A percentile compares a stretch with the other conserved stretches of the same genome.
Evolutionary conservation across 495 filamentous ascomycete genomes (phyloP).

Genomic region (Aspergillus leporis): DNA sequence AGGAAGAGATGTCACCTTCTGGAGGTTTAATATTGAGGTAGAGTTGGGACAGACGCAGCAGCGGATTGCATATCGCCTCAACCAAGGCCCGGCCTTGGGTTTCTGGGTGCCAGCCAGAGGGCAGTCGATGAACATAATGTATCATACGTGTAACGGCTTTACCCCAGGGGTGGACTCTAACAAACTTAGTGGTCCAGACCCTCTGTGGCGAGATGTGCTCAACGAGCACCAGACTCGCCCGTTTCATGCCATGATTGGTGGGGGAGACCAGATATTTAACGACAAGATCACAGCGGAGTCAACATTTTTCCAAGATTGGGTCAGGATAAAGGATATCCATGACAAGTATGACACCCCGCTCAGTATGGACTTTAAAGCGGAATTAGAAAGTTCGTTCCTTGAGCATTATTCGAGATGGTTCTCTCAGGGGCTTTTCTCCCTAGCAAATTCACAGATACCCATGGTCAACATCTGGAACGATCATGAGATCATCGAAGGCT

Average conservation of each 20-base stretch:
- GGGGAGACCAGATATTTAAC: constrained; percentile 97
- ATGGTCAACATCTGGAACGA: constrained; percentile 99
- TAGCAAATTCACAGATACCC: constrained; percentile 92
- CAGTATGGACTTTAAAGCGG: constrained; percentile 72
- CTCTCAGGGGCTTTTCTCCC: constrained; percentile 88
- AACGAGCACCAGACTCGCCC: constrained; percentile 89
- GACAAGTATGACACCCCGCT: constrained; percentile 77
- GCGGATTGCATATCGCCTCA: constrained; percentile 93
- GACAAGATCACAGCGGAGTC: constrained; percentile 77
- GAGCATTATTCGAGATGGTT: constrained; percentile 89
- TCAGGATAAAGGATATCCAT: constrained; percentile 73
- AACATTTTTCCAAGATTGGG: constrained; percentile 75
- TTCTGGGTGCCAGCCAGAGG: constrained; percentile 93
- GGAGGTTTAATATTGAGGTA: constrained; percentile 92
- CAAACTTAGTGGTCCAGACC: constrained; percentile 86
- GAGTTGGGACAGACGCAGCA: constrained; percentile 75
- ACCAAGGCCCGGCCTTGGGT: constrained; percentile 80
- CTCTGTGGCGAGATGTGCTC: constrained; percentile 92
- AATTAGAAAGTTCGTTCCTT: constrained; percentile 84
- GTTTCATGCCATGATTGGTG: constrained; percentile 98
- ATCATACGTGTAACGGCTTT: constrained; percentile 96
- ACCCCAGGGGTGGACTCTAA: constrained; percentile 75
- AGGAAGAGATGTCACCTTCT: constrained; percentile 89
- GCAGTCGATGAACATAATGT: constrained; percentile 97
- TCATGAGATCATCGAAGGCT: constrained; percentile 97